Conservation (phyloP, 1,284 basidiomycete species). For the Inonotus obliquus region DNA sequence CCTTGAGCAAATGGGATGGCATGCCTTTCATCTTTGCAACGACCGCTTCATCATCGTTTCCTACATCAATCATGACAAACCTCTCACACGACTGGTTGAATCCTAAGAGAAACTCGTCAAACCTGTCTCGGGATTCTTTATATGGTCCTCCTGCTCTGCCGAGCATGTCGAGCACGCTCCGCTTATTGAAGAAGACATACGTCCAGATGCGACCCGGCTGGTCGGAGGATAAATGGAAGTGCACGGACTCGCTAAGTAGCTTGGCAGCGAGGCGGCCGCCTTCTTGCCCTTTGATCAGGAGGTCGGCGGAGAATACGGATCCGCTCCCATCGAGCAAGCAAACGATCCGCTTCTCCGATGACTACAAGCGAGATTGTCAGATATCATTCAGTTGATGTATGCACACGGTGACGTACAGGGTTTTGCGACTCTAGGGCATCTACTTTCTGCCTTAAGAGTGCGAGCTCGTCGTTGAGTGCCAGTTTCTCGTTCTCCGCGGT, state of each 20-base stretch:
- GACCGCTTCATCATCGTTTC: slow-evolving; percentile 65
- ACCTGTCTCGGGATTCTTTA: slow-evolving; percentile 35
- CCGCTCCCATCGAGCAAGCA: slow-evolving; percentile 67
- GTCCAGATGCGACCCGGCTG: slow-evolving; percentile 53
- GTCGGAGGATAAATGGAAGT: slow-evolving; percentile 38
- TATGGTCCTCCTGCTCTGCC: slow-evolving; percentile 34
- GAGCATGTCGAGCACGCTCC: slow-evolving; percentile 50
- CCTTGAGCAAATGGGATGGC: slow-evolving; percentile 32
- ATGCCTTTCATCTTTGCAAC: slow-evolving; percentile 71
- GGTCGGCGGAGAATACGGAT: slow-evolving; percentile 49
- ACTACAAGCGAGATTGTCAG: slow-evolving; percentile 1
- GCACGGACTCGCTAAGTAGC: slow-evolving; percentile 46
- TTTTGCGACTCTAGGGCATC: slow-evolving; percentile 13
- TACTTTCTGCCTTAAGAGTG: slow-evolving; percentile 5
- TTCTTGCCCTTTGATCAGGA: slow-evolving; percentile 48
- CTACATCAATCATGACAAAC: slow-evolving; percentile 69
- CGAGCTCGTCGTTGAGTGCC: slow-evolving; percentile 7
- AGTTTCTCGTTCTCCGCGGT: slow-evolving; percentile 14
- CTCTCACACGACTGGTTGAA: slow-evolving; percentile 62
- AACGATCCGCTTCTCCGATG: slow-evolving; percentile 43
- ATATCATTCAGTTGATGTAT: not conserved
- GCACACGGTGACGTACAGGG: not conserved
- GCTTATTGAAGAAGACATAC: slow-evolving; percentile 62
- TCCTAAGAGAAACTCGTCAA: slow-evolving; percentile 60
- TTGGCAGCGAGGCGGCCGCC: slow-evolving; percentile 55